Percentiles rank a stretch among this genome's conserved stretches.
Evolutionary conservation across 225 moss, liverwort and hornwort species (phyloP).

Genomic region (Ulota crispa): DNA sequence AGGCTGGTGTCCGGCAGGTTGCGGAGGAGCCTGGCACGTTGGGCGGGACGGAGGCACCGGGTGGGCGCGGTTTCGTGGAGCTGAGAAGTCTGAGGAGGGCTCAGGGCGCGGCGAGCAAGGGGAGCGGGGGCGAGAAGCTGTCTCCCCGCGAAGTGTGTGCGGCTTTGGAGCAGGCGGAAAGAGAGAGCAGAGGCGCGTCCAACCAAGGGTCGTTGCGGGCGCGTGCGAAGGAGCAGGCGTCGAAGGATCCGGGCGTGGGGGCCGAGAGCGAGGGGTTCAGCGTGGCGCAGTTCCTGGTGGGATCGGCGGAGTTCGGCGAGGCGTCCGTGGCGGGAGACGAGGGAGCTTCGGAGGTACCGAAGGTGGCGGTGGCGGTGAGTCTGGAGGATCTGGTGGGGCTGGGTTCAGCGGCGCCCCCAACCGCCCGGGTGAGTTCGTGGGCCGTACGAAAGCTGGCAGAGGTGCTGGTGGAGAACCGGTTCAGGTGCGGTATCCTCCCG

Average conservation of each 20-base stretch:
- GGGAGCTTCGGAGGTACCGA: background rate
- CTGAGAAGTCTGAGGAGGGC: conserved; percentile 26
- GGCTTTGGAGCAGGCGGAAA: conserved; percentile 41
- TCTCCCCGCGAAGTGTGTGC: conserved; percentile 31
- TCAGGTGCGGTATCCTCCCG: conserved; percentile 51
- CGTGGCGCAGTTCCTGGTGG: conserved; percentile 59
- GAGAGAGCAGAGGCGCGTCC: conserved; percentile 11
- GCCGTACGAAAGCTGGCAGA: conserved; percentile 58
- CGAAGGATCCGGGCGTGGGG: conserved; percentile 9
- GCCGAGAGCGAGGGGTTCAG: conserved; percentile 42
- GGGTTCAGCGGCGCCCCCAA: background rate
- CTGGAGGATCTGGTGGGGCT: conserved; percentile 61
- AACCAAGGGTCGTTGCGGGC: background rate
- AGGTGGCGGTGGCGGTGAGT: conserved; percentile 11
- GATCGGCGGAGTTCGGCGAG: conserved; percentile 32
- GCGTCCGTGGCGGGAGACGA: conserved; percentile 13
- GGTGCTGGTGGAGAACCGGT: conserved; percentile 69
- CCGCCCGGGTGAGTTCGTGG: conserved; percentile 11
- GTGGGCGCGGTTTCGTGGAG: conserved; percentile 25
- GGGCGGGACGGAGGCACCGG: conserved; percentile 20
- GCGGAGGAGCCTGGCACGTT: conserved; percentile 15
- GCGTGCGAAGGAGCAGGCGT: conserved; percentile 21
- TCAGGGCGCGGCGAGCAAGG: conserved; percentile 14
- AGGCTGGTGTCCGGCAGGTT: background rate
- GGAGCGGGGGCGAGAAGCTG: background rate